These are phyloP conservation scores for Tolypocladium cylindrosporum DNA, from an alignment of 2,329 filamentous ascomycete species.

Conservation along the genomic window DNA sequence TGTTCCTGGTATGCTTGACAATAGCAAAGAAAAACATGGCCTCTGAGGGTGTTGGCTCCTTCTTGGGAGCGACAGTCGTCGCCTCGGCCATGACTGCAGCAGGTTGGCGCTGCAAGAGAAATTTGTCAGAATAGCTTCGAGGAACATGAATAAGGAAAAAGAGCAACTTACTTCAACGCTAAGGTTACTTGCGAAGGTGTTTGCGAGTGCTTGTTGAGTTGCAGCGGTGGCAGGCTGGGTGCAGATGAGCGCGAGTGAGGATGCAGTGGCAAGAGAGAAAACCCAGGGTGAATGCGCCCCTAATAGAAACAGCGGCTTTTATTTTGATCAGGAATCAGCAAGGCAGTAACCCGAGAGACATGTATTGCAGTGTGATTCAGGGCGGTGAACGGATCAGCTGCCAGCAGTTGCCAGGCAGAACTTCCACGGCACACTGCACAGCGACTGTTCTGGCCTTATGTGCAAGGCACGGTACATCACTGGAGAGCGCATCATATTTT, in stretches of 20 bases:
- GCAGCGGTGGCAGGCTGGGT: neutral
- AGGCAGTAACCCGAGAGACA: neutral
- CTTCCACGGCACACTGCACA: neutral
- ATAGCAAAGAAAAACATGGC: conserved; percentile 34
- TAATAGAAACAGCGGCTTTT: neutral
- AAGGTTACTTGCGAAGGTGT: neutral
- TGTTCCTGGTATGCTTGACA: conserved; percentile 31
- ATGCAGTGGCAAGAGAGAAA: neutral
- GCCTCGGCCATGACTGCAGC: conserved; percentile 18
- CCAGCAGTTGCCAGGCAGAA: neutral
- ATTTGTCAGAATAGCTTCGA: neutral
- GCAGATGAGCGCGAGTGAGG: neutral
- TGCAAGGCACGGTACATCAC: neutral
- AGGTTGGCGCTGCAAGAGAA: neutral
- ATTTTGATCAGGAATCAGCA: neutral
- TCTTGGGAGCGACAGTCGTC: conserved; percentile 9
- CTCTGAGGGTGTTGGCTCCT: conserved; percentile 28
- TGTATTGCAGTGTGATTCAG: neutral
- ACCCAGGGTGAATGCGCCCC: neutral
- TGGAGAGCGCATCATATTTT: neutral
- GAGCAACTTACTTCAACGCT: neutral
- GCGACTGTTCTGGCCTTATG: neutral
- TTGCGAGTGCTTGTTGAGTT: neutral
- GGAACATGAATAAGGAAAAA: too few species aligned
- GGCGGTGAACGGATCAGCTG: neutral